phyloP scores from a whole-genome alignment of 495 filamentous ascomycete species.

The Hamigera avellanea region DNA sequence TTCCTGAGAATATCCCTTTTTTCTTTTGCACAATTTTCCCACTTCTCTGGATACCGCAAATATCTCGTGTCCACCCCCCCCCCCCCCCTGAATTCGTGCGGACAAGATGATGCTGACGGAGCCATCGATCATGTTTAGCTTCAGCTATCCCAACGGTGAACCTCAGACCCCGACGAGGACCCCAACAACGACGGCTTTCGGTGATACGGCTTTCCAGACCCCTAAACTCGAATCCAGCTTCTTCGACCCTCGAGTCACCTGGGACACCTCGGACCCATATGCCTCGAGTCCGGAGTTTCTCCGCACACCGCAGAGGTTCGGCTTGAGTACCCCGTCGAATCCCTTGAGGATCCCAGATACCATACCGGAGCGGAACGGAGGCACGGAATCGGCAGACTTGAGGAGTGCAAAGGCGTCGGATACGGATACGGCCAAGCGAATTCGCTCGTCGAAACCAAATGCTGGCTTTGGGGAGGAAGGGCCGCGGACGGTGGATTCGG shows the following conservation, averaged over 20 bases:
- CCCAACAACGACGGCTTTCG: conserved; percentile 52
- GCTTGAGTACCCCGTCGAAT: conserved; percentile 21
- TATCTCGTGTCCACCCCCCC: background rate
- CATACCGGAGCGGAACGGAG: conserved; percentile 15
- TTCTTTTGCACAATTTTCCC: background rate
- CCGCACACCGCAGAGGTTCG: conserved; percentile 37
- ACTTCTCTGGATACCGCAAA: conserved; percentile 1
- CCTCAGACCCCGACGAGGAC: conserved; percentile 69
- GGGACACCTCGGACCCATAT: conserved; percentile 42
- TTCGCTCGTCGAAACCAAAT: conserved; percentile 27
- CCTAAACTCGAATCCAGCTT: conserved; percentile 48
- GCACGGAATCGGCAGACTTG: conserved; percentile 40
- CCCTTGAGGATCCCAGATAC: conserved; percentile 12
- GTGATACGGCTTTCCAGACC: conserved; percentile 53
- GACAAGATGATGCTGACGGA: conserved; percentile 25
- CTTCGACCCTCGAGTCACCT: conserved; percentile 39
- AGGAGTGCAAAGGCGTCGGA: conserved; percentile 32
- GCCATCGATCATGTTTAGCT: conserved; percentile 40
- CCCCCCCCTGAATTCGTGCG: background rate
- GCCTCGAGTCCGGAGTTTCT: conserved; percentile 42
- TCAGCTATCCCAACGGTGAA: conserved; percentile 67
- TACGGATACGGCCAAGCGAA: conserved; percentile 33
- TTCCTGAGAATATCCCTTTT: conserved; percentile 4
- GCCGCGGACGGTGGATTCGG: conserved; percentile 26
- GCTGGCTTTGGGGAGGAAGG: conserved; percentile 21